phyloP scores from a whole-genome alignment of 2,329 filamentous ascomycete species.

The Fusarium dimerum region DNA sequence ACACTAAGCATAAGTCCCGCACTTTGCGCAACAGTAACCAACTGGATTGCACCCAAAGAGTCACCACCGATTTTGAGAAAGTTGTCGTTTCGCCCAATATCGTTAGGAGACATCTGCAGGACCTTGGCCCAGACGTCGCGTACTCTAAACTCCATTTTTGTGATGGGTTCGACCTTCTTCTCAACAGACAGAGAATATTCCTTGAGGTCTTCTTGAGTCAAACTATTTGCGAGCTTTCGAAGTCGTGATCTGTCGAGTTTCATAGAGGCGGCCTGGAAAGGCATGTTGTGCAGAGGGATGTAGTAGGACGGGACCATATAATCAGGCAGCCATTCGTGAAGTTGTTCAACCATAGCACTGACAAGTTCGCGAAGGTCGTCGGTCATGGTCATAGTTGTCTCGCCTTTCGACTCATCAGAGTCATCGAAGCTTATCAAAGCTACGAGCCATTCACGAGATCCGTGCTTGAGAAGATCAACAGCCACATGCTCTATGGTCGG shows the following conservation, averaged over 20 bases:
- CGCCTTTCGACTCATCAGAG: too few species aligned
- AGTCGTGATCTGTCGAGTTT: slow-evolving; percentile 23
- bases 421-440: too few species aligned
- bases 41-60: slow-evolving; percentile 28
- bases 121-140: not conserved
- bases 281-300: slow-evolving; percentile 12
- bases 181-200: not conserved
- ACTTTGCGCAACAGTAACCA: slow-evolving; percentile 15
- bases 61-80: slow-evolving; percentile 32
- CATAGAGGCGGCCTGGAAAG: slow-evolving; percentile 13
- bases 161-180: too few species aligned
- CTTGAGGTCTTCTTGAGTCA: slow-evolving; percentile 21
- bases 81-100: not conserved
- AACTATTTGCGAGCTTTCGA: slow-evolving; percentile 34
- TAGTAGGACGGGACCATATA: slow-evolving; percentile 27
- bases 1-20: slow-evolving; percentile 19
- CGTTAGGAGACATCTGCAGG: slow-evolving; percentile 24
- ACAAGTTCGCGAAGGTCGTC: too few species aligned
- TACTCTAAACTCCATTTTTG: too few species aligned
- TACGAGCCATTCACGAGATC: too few species aligned
- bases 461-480: too few species aligned
- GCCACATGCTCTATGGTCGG: too few species aligned
- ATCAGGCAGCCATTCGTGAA: slow-evolving; percentile 17
- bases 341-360: too few species aligned
- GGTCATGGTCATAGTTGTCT: too few species aligned